Evolutionary conservation across 2,329 filamentous ascomycete species (phyloP), one percentile per base, ranked within the genome.

Genomic region (Onygenales sp.): DNA sequence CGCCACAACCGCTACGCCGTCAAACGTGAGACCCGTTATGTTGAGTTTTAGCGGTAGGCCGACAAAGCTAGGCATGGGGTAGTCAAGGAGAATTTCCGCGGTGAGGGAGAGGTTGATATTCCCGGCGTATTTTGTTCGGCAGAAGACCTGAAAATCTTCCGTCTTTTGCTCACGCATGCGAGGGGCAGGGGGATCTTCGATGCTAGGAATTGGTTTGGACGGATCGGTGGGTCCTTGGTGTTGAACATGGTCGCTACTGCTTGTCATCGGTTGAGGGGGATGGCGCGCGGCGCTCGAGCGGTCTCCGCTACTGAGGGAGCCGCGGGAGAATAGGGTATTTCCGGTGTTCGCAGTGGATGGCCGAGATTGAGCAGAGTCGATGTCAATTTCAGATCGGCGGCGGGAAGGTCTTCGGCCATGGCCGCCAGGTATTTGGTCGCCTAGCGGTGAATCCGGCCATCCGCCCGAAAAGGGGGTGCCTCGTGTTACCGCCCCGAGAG

Each of bases 31-130:
- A 0, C 93, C 93, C 0, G 93, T 97, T 61, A 98, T 94, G 68
- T 92, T 95, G 31, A 98, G 78, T 69, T 93, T 92, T 46, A 98
- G 79, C 1, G 93, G 93, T 57, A 98, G 92, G 10, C 91, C 90
- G 2, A 97, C 92, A 64, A 98, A 98, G 73, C 89, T 95, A 42
- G 91, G 91, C 89, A 97, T 97, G 0, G 93, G 93, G 68, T 98
- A 98, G 71, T 98, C 93, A 36, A 98, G 83, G 35, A 97, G 77
- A 43, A 98, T 95, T 71, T 97, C 91, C 0, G 93, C 91, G 27
- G 93, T 97, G 49, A 98, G 77, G 57, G 90, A 89, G 54, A 98
- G 80, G 60, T 85, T 84, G 55, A 98, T 80, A 64, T 96, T 87
- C 35, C 93, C 93, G 2, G 85, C 82, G 70, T 98, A 98, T 53